Evolutionary conservation across 1,284 basidiomycete genomes (phyloP).

Genomic region (Ganoderma meredithae): DNA sequence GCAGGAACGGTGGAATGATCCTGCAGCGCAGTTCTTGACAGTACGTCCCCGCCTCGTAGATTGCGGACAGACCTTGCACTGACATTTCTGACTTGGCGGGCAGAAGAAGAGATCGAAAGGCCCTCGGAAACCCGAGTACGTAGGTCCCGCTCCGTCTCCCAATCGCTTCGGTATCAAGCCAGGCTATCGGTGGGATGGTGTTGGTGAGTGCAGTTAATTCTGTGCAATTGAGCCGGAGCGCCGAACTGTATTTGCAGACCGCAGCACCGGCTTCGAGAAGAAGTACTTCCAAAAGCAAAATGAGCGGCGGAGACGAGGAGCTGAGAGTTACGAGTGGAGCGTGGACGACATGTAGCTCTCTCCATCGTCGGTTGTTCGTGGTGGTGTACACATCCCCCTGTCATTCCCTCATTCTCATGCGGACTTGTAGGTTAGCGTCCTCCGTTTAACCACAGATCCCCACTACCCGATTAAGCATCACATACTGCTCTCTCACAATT

Average conservation of each 20-base stretch:
- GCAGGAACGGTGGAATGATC: slow-evolving; percentile 92
- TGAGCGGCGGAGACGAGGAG: slow-evolving; percentile 68
- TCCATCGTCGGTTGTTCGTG: background rate
- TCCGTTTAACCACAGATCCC: background rate
- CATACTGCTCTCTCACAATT: too few relatives aligned
- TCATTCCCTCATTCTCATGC: background rate
- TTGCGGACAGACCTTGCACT: background rate
- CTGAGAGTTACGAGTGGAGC: slow-evolving; percentile 84
- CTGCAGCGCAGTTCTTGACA: slow-evolving; percentile 91
- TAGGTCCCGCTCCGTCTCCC: slow-evolving; percentile 87
- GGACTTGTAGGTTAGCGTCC: background rate
- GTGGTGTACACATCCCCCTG: background rate
- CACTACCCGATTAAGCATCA: background rate
- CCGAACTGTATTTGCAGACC: slow-evolving; percentile 59
- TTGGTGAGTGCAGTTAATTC: slow-evolving; percentile 65
- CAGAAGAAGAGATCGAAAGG: slow-evolving; percentile 81
- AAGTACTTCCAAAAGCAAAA: slow-evolving; percentile 88
- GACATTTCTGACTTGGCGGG: slow-evolving; percentile 15
- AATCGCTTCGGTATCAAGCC: slow-evolving; percentile 96
- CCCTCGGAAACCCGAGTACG: slow-evolving; percentile 84
- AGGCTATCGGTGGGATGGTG: slow-evolving; percentile 97
- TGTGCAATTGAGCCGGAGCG: background rate
- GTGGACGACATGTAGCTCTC: slow-evolving; percentile 84
- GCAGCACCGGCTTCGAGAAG: slow-evolving; percentile 95
- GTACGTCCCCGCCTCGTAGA: slow-evolving; percentile 55